Conservation (phyloP, 1,284 basidiomycete genomes). For the Naganishia cerealis region DNA sequence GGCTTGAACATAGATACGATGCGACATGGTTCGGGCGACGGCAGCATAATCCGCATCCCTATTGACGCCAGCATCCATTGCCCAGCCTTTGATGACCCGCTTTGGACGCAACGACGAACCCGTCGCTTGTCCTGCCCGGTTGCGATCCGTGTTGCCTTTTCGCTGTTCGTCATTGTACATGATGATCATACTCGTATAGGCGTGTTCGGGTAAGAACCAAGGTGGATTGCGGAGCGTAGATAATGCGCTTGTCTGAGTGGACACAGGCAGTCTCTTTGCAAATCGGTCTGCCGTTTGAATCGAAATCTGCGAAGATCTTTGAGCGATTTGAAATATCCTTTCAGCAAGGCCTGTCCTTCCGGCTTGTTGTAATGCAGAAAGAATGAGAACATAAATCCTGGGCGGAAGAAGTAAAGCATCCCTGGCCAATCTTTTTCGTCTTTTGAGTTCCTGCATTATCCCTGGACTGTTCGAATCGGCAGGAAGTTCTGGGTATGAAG, state of each 20-base stretch:
- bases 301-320: constrained; percentile 16
- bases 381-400: constrained; percentile 37
- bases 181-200: constrained; percentile 29
- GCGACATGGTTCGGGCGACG: constrained; percentile 14
- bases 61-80: constrained; percentile 5
- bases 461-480: not conserved
- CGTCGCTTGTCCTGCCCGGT: not conserved
- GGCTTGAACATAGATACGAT: constrained; percentile 15
- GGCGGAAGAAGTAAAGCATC: constrained; percentile 18
- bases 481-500: constrained; percentile 16
- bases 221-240: constrained; percentile 4
- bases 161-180: constrained; percentile 24
- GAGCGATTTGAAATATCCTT: constrained; percentile 38
- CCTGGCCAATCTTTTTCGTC: constrained; percentile 9
- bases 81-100: constrained; percentile 19
- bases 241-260: not conserved
- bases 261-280: not conserved
- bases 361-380: constrained; percentile 39
- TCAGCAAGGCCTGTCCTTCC: constrained; percentile 44
- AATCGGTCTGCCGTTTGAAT: constrained; percentile 3
- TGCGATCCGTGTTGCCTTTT: not conserved
- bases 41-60: not conserved
- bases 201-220: constrained; percentile 31
- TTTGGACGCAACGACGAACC: not conserved
- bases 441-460: constrained; percentile 9